phyloP scores from a whole-genome alignment of 768 basidiomycete genomes.

The Aureoboletus auriporus region DNA sequence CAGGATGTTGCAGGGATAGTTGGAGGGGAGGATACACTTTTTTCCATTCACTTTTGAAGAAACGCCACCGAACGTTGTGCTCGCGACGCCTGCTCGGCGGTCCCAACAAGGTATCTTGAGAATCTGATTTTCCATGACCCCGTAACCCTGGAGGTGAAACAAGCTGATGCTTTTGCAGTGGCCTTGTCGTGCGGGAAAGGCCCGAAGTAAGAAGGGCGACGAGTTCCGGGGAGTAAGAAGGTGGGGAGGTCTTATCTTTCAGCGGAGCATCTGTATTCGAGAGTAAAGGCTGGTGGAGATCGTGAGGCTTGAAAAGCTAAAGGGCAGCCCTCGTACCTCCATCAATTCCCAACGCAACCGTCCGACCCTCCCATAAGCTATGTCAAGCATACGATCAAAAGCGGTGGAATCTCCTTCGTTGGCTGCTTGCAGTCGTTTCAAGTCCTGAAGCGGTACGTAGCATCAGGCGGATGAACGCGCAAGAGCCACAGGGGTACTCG shows the following conservation, averaged over 20 bases:
- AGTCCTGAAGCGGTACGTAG: slow-evolving; percentile 37
- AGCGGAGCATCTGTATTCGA: slow-evolving; percentile 39
- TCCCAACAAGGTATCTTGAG: slow-evolving; percentile 59
- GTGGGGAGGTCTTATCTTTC: slow-evolving; percentile 55
- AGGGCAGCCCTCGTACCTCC: slow-evolving; percentile 38
- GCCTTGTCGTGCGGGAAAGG: slow-evolving; percentile 42
- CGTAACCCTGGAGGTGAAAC: slow-evolving; percentile 53
- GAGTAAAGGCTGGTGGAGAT: slow-evolving; percentile 47
- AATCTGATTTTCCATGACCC: slow-evolving; percentile 49
- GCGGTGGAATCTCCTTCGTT: slow-evolving; percentile 46
- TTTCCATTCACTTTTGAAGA: slow-evolving; percentile 49
- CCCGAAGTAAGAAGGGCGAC: slow-evolving; percentile 55
- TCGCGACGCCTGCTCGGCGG: slow-evolving; percentile 70
- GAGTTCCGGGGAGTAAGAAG: slow-evolving; percentile 61
- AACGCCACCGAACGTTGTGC: slow-evolving; percentile 69
- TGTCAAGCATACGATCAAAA: slow-evolving; percentile 55
- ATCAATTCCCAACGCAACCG: slow-evolving; percentile 66
- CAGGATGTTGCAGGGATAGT: slow-evolving; percentile 28
- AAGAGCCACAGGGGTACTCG: slow-evolving; percentile 13
- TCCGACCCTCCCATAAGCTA: slow-evolving; percentile 76
- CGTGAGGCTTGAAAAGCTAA: slow-evolving; percentile 4
- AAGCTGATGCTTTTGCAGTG: slow-evolving; percentile 40
- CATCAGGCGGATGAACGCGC: background rate
- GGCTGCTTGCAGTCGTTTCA: slow-evolving; percentile 50
- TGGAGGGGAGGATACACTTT: slow-evolving; percentile 62